A percentile compares a stretch with the other conserved stretches of the same genome.
These are phyloP conservation scores for Hibiscus syriacus DNA, from an alignment of 345 rosid species.

Conservation along the genomic window DNA sequence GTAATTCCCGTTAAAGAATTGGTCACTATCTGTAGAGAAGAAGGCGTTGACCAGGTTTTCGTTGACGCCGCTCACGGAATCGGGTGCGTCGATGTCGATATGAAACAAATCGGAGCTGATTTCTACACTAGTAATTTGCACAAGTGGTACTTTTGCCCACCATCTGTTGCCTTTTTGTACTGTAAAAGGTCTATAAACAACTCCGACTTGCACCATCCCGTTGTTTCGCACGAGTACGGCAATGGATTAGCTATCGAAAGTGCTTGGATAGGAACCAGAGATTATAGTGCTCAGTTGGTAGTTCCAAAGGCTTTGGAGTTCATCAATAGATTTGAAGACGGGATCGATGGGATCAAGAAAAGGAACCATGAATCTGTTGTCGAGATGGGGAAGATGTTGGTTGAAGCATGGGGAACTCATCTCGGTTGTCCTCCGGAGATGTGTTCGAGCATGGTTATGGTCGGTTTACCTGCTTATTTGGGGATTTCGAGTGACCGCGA, in stretches of 20 bases:
- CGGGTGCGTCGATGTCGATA: conserved; percentile 78
- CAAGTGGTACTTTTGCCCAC: conserved; percentile 95
- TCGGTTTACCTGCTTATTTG: conserved; percentile 70
- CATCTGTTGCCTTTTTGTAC: conserved; percentile 82
- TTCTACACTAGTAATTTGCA: conserved; percentile 81
- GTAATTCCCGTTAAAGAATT: conserved; percentile 71
- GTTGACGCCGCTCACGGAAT: conserved; percentile 94
- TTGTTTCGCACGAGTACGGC: conserved; percentile 86
- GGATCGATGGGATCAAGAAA: conserved; percentile 75
- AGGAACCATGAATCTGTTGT: conserved; percentile 71
- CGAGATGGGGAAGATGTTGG: conserved; percentile 84
- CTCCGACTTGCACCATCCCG: conserved; percentile 77
- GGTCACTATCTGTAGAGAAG: conserved; percentile 73
- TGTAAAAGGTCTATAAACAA: conserved; percentile 35
- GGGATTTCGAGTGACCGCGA: conserved; percentile 43
- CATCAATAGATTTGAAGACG: conserved; percentile 70
- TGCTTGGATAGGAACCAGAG: conserved; percentile 90
- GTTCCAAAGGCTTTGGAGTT: conserved; percentile 76
- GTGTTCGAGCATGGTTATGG: conserved; percentile 88
- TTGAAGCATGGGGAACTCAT: conserved; percentile 73
- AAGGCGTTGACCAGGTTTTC: conserved; percentile 84
- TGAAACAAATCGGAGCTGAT: conserved; percentile 90
- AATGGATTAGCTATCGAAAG: conserved; percentile 86
- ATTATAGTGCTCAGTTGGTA: conserved; percentile 81
- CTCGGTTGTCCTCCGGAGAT: conserved; percentile 78